Percentiles rank a stretch among this genome's conserved stretches.
Evolutionary conservation across 768 basidiomycete species (phyloP).

Genomic region (Strobilomyces confusus): DNA sequence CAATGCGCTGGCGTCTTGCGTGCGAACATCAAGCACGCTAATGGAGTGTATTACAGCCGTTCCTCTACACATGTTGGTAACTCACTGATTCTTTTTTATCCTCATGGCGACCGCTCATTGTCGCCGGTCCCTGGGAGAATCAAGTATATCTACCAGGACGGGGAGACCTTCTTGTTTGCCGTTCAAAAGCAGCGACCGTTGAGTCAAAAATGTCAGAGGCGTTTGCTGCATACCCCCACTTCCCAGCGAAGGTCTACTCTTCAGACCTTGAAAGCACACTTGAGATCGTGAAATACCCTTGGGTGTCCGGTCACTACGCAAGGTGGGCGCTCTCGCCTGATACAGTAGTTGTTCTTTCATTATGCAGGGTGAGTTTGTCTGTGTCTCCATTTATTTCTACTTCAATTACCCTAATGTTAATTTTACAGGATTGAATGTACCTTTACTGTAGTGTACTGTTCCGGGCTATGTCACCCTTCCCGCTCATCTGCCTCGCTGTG

Average conservation of each 20-base stretch:
- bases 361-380: background rate
- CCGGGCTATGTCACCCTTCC: too few relatives aligned
- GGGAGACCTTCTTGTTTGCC: background rate
- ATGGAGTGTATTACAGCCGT: conserved; percentile 1
- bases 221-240: background rate
- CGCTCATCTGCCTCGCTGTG: too few relatives aligned
- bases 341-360: background rate
- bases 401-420: too few relatives aligned
- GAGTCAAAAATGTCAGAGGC: background rate
- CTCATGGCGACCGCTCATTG: background rate
- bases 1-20: background rate
- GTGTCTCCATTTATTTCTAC: background rate
- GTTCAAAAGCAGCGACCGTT: background rate
- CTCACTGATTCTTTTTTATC: conserved; percentile 14
- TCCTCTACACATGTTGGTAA: conserved; percentile 10
- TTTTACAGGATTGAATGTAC: too few relatives aligned
- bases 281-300: background rate
- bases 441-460: too few relatives aligned
- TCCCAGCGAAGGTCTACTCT: background rate
- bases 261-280: background rate
- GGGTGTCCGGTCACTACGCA: background rate
- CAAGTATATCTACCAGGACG: conserved; percentile 11
- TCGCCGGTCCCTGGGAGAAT: conserved; percentile 11
- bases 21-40: background rate
- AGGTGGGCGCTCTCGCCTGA: background rate